Base-by-base conservation (phyloP, 768 basidiomycete species). In the Mycena albidolilacea region DNA sequence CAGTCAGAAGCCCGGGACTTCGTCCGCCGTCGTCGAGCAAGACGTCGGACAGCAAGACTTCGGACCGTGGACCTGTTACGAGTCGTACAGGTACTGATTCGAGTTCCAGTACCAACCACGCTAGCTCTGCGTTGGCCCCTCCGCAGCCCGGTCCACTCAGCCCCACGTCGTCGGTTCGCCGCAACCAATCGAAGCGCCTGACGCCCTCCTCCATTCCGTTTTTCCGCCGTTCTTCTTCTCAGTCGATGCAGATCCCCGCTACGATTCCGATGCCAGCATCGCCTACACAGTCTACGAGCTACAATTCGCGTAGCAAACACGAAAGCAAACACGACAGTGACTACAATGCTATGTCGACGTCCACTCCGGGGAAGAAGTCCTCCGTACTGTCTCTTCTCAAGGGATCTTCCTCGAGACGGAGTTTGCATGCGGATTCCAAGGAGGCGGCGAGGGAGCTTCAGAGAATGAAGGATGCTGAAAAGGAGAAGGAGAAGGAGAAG, bases 141-240 rank as follows among this genome's bases (percentile, higher is more conserved):
- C 85, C 88, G 63, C 87, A 86, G 48, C 84, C 87, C 50, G 89
- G 86, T 17, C 92, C 94, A 38, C 88, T 94, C 30, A 95, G 93
- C 77, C 94, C 94, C 41, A 86, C 91, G 21, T 87, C 90, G 19
- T 94, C 93, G 17, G 81, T 92, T 54, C 89, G 91, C 64, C 90
- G 92, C 50, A 88, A 89, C 38, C 90, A 91, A 69, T 91, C 91
- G 21, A 96, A 92, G 80, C 92, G 96, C 70, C 89, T 96, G 58
- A 97, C 96, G 0, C 96, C 96, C 1, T 96, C 95, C 37, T 94
- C 95, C 15, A 97, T 97, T 71, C 96, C 96, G 2, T 97, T 97
- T 83, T 97, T 97, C 85, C 90, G 95, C 55, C 92, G 96, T 44
- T 96, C 95, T 9, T 94, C 95, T 37, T 97, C 96, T 8, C 94